These are phyloP conservation scores for Deinandra increscens DNA, from an alignment of 129 eudicot species.

Conservation along the genomic window DNA sequence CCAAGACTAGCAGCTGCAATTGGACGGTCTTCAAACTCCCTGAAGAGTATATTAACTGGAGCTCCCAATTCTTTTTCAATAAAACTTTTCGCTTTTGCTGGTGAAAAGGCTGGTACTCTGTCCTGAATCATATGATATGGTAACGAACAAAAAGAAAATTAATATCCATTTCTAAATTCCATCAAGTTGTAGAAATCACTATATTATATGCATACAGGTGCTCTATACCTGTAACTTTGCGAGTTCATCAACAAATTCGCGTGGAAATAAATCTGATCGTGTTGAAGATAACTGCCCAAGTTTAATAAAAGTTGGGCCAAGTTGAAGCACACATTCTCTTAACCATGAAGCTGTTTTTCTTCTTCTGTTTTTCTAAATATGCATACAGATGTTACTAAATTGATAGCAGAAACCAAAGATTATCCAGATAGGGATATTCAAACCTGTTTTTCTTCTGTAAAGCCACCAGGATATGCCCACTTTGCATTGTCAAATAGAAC, in stretches of 20 bases:
- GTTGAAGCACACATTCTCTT: conserved; percentile 79
- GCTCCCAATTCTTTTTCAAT: conserved; percentile 87
- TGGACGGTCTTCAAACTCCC: conserved; percentile 88
- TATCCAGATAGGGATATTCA: not conserved
- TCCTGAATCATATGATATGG: conserved; percentile 56
- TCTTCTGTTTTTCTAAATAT: conserved; percentile 63
- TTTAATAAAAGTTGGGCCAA: conserved; percentile 93
- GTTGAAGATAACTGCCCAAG: conserved; percentile 91
- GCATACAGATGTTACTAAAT: conserved; percentile 8
- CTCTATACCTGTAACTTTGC: conserved; percentile 89
- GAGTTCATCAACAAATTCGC: conserved; percentile 93
- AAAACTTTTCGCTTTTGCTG: conserved; percentile 64
- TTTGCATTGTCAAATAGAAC: conserved; percentile 80
- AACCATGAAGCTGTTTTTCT: conserved; percentile 87
- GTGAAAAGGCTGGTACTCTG: conserved; percentile 92
- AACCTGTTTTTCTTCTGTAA: conserved; percentile 89
- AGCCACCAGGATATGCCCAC: conserved; percentile 89
- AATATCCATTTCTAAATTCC: conserved; percentile 4
- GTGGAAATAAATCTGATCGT: conserved; percentile 94
- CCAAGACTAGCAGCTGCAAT: conserved; percentile 99
- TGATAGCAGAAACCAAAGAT: conserved; percentile 7
- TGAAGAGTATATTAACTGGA: conserved; percentile 68
- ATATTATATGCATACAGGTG: conserved; percentile 6
- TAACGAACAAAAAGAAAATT: conserved; percentile 3
- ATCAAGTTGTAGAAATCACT: conserved; percentile 11